These are phyloP conservation scores for Microdochium bolleyi DNA, from an alignment of 2,329 filamentous ascomycete species.

Conservation along the genomic window DNA sequence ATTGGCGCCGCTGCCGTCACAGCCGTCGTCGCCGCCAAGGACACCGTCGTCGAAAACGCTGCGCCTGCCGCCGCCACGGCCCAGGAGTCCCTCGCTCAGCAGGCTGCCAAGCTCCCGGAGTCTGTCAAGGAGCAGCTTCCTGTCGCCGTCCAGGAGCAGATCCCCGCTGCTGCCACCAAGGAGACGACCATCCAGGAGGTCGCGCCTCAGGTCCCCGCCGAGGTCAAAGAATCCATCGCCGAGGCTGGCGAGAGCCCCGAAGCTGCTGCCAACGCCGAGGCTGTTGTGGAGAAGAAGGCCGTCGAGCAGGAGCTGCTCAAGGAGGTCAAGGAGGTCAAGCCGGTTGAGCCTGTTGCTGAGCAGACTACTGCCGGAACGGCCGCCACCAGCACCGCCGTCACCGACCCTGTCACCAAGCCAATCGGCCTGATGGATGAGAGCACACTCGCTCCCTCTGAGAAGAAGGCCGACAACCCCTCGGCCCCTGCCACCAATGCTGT, in stretches of 20 bases:
- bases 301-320: conserved; percentile 68
- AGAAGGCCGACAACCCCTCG: conserved; percentile 3
- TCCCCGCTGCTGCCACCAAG: conserved; percentile 30
- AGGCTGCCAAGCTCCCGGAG: conserved; percentile 42
- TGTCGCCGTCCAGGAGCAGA: conserved; percentile 38
- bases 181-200: conserved; percentile 33
- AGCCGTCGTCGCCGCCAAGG: conserved; percentile 29
- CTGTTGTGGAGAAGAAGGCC: conserved; percentile 66
- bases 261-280: conserved; percentile 59
- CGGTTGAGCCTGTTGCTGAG: conserved; percentile 11
- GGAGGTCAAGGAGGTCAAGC: conserved; percentile 41
- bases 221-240: conserved; percentile 50
- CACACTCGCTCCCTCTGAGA: conserved; percentile 6
- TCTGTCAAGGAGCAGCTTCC: conserved; percentile 43
- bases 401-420: no score
- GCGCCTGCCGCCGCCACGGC: conserved; percentile 25
- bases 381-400: conserved; percentile 4
- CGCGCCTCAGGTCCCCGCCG: conserved; percentile 42
- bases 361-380: conserved; percentile 6
- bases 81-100: conserved; percentile 13
- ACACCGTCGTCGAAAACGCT: conserved; percentile 29
- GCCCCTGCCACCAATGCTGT: background rate
- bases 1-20: conserved; percentile 24
- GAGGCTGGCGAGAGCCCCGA: conserved; percentile 58
- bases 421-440: background rate